These are phyloP conservation scores for Metschnikowia continentalis DNA, from an alignment of 805 yeast genomes.

Conservation along the genomic window DNA sequence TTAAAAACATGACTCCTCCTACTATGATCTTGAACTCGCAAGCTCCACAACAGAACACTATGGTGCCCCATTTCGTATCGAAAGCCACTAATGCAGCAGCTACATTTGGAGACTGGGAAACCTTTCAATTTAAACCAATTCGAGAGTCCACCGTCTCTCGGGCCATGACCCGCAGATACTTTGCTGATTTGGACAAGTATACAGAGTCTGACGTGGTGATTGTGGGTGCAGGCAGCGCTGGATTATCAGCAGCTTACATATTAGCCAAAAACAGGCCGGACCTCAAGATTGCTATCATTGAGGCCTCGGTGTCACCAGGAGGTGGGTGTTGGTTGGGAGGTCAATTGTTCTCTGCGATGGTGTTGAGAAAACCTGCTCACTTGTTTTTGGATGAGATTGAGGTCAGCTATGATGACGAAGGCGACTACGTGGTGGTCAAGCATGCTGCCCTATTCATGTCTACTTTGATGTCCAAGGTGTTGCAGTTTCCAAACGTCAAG, in stretches of 20 bases:
- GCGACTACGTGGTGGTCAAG: conserved; percentile 74
- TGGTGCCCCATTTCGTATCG: conserved; percentile 8
- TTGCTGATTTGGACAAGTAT: conserved; percentile 66
- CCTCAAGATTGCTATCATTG: conserved; percentile 67
- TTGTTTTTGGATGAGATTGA: conserved; percentile 59
- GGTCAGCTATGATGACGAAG: conserved; percentile 71
- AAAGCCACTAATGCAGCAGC: conserved; percentile 23
- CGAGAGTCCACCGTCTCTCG: conserved; percentile 76
- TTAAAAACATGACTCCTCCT: conserved; percentile 7
- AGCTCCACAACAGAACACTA: conserved; percentile 10
- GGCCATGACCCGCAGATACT: conserved; percentile 75
- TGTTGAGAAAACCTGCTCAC: conserved; percentile 76
- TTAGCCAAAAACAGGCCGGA: conserved; percentile 74
- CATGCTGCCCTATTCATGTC: conserved; percentile 78
- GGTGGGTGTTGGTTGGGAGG: conserved; percentile 83
- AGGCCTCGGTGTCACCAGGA: conserved; percentile 72
- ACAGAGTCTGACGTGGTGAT: conserved; percentile 73
- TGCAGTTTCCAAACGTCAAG: conserved; percentile 69
- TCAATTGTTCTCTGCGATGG: conserved; percentile 73
- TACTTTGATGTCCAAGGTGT: conserved; percentile 63
- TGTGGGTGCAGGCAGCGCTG: conserved; percentile 77
- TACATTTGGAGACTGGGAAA: conserved; percentile 57
- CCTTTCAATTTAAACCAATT: conserved; percentile 65
- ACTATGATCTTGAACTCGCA: conserved; percentile 18
- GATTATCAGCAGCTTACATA: conserved; percentile 70